Evolutionary conservation across 306 rosid genomes (phyloP), one percentile per base, ranked within the genome.

Genomic region (Medicago truncatula): DNA sequence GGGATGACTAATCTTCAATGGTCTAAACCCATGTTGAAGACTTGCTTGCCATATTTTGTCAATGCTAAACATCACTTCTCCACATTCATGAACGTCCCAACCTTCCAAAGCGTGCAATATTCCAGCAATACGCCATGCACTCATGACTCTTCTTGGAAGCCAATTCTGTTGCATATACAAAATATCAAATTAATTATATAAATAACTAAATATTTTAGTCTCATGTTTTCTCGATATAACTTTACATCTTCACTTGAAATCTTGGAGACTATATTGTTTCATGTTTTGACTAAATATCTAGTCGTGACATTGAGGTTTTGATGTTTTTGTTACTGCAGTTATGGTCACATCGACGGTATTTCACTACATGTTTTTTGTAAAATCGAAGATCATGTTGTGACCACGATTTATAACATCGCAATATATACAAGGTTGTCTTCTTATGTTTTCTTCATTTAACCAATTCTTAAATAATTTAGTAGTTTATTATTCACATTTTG

Each of bases 91-190:
- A 60, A 75, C 78, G 0, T 86, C 77, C 97, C 96, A 90, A 8
- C 71, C 92, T 84, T 90, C 91, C 10, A 90, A 41, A 1, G 85
- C 93, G 70, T 94, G 96, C 79, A 94, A 15, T 63, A 88, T 82
- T 21, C 95, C 96, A 0, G 90, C 97, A 4, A 90, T 65, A 2
- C 96, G 90, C 87, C 90, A 87, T 0, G 90, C 97, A 62, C 96
- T 94, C 95, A 94, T 92, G 58, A 86, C 93, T 62, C 89, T 86
- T 75, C 98, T 88, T 61, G 91, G 88, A 14, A 94, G 46, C 98
- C 97, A 91, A n/a, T 87, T 84, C 88, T 84, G 86, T 57, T 47
- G 71, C 20, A 69, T 9, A 46, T 14, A 31, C 1, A 73, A 17
- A 64, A 62, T 62, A n/a, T 8, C 7, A 16, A n/a, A 61, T 34